Evolutionary conservation across 257 asterid genomes (phyloP), one percentile per base, ranked within the genome.

Genomic region (Euphrasia confusa): DNA sequence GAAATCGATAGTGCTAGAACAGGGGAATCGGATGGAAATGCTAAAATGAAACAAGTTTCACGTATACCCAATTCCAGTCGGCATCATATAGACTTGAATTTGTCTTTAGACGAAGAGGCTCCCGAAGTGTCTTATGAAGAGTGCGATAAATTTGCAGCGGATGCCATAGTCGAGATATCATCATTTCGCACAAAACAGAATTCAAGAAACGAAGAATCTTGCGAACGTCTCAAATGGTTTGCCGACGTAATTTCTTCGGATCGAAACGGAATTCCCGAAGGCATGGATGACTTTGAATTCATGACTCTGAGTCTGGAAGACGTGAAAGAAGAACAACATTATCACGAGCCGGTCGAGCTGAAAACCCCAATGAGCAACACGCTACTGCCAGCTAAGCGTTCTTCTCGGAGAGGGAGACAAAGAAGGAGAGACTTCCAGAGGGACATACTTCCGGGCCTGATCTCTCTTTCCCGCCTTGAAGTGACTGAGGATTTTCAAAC

Each of bases 401-500:
- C 75, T 62, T 58, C 75, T 2, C 75, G 84, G 61, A 78, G 87
- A 72, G 80, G 88, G 67, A 77, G 68, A 37, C 77, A 80, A 55
- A 74, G 83, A 2, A 37, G 10, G 54, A 77, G 84, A 56, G 95
- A 88, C 63, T 88, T 88, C 65, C 95, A 83, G 32, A 70, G 83
- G 71, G 92, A 85, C 68, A 55, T 85, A 27, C 90, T 88, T 67
- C 95, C 96, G 1, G 74, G 86, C 17, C 50, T 88, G 56, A 74
- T 74, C 37, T 72, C 95, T 33, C 58, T 88, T 57, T 78, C 96
- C 0, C 83, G 87, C 58, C 81, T 72, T 35, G 82, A 85, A 70
- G 79, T 88, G 75, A 72, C 74, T 2, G 89, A 85, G 82, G 96
- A 88, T 74, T 63, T 88, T 71, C 88, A 83, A 72, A 68, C 83